Conservation (phyloP, 129 eudicot genomes). For the Mikania micrantha region DNA sequence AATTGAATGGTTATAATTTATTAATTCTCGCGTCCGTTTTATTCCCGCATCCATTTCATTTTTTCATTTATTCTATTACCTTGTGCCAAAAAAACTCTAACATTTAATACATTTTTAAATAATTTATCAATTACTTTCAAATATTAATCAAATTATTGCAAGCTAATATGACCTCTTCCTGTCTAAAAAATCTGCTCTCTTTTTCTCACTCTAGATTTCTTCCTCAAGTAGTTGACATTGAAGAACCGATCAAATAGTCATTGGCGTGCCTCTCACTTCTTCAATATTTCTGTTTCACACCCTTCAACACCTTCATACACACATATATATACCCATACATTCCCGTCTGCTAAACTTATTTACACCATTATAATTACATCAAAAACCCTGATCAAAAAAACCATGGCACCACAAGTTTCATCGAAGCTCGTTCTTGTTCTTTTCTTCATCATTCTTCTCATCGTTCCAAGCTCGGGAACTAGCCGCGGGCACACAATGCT, state of each 20-base stretch:
- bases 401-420: conserved; percentile 9
- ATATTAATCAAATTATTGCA: conserved; percentile 5
- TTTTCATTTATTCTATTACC: too few relatives aligned
- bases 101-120: too few relatives aligned
- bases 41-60: too few relatives aligned
- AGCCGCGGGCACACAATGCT: conserved; percentile 30
- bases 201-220: conserved; percentile 1
- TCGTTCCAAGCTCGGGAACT: conserved; percentile 11
- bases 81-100: too few relatives aligned
- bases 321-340: background rate
- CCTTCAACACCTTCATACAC: background rate
- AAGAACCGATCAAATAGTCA: conserved; percentile 12
- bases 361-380: background rate
- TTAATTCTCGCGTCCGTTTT: too few relatives aligned
- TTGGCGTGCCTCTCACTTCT: conserved; percentile 37
- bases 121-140: too few relatives aligned
- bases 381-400: background rate
- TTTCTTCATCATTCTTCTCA: conserved; percentile 21
- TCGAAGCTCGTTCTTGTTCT: conserved; percentile 15
- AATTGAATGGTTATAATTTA: too few relatives aligned
- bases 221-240: conserved; percentile 30
- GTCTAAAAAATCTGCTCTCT: background rate
- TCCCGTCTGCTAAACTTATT: background rate
- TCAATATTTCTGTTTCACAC: conserved; percentile 16
- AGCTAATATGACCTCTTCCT: conserved; percentile 11